These are phyloP conservation scores for Chiua sp. DNA, from an alignment of 1,284 basidiomycete genomes.

Conservation along the genomic window DNA sequence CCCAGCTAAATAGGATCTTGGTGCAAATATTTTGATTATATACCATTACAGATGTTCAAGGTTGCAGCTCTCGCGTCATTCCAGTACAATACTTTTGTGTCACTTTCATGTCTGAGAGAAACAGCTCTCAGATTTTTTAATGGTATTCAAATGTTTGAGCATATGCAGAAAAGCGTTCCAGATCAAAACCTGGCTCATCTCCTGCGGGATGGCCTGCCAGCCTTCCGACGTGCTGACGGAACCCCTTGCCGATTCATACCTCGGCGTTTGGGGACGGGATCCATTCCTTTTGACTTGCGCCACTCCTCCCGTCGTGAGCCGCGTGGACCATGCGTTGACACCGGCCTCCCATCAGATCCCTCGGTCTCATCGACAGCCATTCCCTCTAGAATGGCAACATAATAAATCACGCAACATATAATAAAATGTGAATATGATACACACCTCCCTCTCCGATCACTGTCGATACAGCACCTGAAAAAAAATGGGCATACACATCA, in stretches of 20 bases:
- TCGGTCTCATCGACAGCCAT: constrained; percentile 55
- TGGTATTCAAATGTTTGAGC: background rate
- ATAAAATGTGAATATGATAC: constrained; percentile 15
- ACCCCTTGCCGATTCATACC: constrained; percentile 73
- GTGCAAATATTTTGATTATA: background rate
- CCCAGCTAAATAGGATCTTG: background rate
- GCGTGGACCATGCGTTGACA: constrained; percentile 75
- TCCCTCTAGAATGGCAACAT: constrained; percentile 43
- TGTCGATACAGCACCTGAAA: constrained; percentile 23
- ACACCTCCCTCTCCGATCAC: constrained; percentile 31
- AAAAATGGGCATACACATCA: constrained; percentile 18
- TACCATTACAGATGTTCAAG: background rate
- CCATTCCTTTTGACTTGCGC: constrained; percentile 74
- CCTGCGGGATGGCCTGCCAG: constrained; percentile 72
- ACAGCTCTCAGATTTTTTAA: background rate
- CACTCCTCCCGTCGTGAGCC: constrained; percentile 74
- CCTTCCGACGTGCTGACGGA: constrained; percentile 60
- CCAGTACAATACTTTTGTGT: constrained; percentile 25
- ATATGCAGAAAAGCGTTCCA: background rate
- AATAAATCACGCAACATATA: constrained; percentile 12
- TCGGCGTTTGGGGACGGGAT: constrained; percentile 50
- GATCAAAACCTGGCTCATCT: constrained; percentile 44
- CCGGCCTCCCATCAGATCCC: constrained; percentile 32
- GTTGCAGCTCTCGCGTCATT: background rate
- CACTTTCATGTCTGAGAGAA: constrained; percentile 3